Evolutionary conservation across 2,329 filamentous ascomycete genomes (phyloP), one percentile per base, ranked within the genome.

Genomic region (Reticulascus tulasneorum): DNA sequence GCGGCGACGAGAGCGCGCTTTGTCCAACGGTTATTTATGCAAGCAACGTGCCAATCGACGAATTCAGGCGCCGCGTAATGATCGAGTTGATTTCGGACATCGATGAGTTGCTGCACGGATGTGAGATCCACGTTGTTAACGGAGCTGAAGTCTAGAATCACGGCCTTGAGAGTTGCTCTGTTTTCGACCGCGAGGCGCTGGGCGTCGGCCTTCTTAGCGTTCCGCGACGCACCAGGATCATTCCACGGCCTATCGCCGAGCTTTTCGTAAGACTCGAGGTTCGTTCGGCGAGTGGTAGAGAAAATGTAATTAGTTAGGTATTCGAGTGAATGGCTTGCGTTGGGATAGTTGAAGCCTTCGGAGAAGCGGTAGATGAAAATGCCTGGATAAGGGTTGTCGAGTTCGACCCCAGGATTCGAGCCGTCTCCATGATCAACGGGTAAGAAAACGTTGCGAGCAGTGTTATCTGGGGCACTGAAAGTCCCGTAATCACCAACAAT

Each of bases 11-110:
- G 79, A 5, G 87, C 90, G 21, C 89, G 84, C 67, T 95, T 95
- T 17, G 89, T 91, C 91, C 91, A 96, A 38, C 86, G 78, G 68
- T 93, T 96, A 65, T 83, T 89, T 66, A 97, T 85, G 62, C 82
- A 84, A n/a, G 90, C 87, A 46, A 97, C 83, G 62, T 97, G 93
- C 90, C 91, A 97, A 58, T 96, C 88, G 5, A 97, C 90, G 3
- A 74, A 71, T 15, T 89, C 80, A 0, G 91, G 91, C 0, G 83
- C 62, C 1, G 88, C 77, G 55, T 95, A 94, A 15, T 80, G 74
- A 58, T 96, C 91, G 18, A 97, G 79, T 56, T 96, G 90, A 59
- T 95, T 94, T 52, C 91, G 86, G 1, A 96, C 84, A 52, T 97
- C 93, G 52, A 97, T 94, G 24, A 97, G 71, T 50, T 88, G 83